Conservation (phyloP, 306 rosid species). For the Medicago ruthenica region DNA sequence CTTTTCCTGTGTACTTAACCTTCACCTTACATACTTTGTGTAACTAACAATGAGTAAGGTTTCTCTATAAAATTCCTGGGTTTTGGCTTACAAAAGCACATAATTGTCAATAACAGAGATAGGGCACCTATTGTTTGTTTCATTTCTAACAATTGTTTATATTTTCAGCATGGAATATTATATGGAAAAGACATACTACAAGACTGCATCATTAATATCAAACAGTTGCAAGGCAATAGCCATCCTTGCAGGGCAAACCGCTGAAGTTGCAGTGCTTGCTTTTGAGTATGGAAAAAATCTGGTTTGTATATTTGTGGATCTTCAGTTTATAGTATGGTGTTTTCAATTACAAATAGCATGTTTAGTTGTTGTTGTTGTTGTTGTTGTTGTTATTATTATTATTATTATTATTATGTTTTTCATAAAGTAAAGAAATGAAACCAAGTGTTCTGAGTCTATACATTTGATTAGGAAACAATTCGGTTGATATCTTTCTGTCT, state of each 20-base stretch:
- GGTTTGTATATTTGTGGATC: constrained; percentile 66
- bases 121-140: constrained; percentile 21
- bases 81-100: constrained; percentile 5
- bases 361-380: not conserved
- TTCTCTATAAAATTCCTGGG: not conserved
- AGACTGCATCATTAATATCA: constrained; percentile 94
- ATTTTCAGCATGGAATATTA: constrained; percentile 95
- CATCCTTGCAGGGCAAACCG: constrained; percentile 89
- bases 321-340: constrained; percentile 7
- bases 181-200: constrained; percentile 87
- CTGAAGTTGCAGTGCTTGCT: constrained; percentile 86
- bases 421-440: constrained; percentile 24
- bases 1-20: constrained; percentile 16
- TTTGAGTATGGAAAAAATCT: constrained; percentile 92
- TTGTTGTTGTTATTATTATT: too few relatives aligned
- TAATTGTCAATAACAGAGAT: constrained; percentile 7
- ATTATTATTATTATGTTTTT: constrained; percentile 9
- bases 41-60: not conserved
- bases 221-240: constrained; percentile 98
- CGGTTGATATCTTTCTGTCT: constrained; percentile 17
- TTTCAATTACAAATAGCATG: constrained; percentile 24
- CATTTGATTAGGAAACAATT: constrained; percentile 15
- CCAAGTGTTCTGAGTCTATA: constrained; percentile 23
- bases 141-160: constrained; percentile 33
- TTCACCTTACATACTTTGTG: constrained; percentile 11